phyloP scores from a whole-genome alignment of 2,329 filamentous ascomycete species.

The Colletotrichum liaoningense region DNA sequence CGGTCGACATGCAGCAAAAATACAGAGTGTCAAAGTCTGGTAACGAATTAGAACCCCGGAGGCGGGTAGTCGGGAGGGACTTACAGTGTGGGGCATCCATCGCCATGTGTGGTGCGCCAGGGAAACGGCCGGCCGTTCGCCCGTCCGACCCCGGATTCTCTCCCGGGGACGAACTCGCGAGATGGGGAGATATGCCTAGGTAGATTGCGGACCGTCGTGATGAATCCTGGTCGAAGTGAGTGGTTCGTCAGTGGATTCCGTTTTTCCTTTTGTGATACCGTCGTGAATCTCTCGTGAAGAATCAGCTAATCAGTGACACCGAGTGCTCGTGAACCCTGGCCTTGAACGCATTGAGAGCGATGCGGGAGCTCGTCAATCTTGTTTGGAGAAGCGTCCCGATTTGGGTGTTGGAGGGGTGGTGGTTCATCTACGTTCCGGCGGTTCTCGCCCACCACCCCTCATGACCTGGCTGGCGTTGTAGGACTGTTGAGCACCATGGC shows the following conservation, averaged over 20 bases:
- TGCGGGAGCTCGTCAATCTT: conserved; percentile 1
- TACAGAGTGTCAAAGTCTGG: background rate
- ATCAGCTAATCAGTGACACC: background rate
- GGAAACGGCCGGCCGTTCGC: conserved; percentile 15
- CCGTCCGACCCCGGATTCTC: conserved; percentile 12
- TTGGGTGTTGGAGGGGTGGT: background rate
- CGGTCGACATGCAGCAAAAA: conserved; percentile 11
- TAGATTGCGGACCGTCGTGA: too few species aligned
- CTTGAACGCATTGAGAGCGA: background rate
- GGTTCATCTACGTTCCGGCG: conserved; percentile 9
- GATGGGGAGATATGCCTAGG: background rate
- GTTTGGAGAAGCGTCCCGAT: background rate
- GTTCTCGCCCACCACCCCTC: background rate
- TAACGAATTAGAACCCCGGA: conserved; percentile 26
- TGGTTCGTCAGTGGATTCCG: too few species aligned
- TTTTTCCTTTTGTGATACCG: too few species aligned
- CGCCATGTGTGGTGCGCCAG: background rate
- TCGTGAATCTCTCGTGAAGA: too few species aligned
- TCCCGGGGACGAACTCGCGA: background rate
- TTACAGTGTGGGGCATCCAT: background rate
- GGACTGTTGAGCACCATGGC: background rate
- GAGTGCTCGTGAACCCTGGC: background rate
- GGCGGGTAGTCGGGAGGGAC: conserved; percentile 9
- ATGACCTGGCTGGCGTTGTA: background rate
- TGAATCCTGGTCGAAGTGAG: too few species aligned